These are phyloP conservation scores for Hysterangium stoloniferum DNA, from an alignment of 768 basidiomycete genomes.

Conservation along the genomic window DNA sequence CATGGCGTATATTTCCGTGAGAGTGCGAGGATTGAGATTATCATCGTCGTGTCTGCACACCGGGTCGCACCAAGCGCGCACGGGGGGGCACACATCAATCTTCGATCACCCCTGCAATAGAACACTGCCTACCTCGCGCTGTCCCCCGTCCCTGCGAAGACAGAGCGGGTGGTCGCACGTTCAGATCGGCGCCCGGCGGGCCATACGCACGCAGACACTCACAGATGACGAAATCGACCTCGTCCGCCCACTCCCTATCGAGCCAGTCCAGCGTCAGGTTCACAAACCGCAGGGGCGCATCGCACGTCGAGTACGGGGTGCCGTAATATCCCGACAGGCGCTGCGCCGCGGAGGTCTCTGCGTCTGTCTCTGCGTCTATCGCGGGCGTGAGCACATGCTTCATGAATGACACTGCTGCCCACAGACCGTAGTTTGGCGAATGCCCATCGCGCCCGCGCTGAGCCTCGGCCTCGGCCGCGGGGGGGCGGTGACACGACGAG, in stretches of 20 bases:
- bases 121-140: constrained; percentile 46
- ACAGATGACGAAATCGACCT: constrained; percentile 91
- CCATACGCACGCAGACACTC: constrained; percentile 25
- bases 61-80: neutral
- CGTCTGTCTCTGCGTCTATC: too few relatives aligned
- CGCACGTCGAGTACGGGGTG: constrained; percentile 62
- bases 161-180: neutral
- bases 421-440: too few relatives aligned
- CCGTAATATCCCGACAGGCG: constrained; percentile 53
- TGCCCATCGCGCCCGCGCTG: too few relatives aligned
- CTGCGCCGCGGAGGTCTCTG: too few relatives aligned
- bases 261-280: constrained; percentile 79
- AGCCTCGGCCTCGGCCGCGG: constrained; percentile 42
- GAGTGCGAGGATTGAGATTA: constrained; percentile 68
- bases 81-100: neutral
- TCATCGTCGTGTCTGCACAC: constrained; percentile 77
- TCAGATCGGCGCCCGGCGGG: too few relatives aligned
- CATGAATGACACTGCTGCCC: too few relatives aligned
- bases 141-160: constrained; percentile 61
- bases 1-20: constrained; percentile 67
- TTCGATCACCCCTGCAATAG: neutral
- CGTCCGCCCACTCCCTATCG: constrained; percentile 68
- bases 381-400: too few relatives aligned
- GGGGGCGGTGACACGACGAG: constrained; percentile 59
- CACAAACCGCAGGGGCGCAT: constrained; percentile 71